Evolutionary conservation across 495 filamentous ascomycete genomes (phyloP), one percentile per base, ranked within the genome.

Genomic region (Usnea hakonensis): DNA sequence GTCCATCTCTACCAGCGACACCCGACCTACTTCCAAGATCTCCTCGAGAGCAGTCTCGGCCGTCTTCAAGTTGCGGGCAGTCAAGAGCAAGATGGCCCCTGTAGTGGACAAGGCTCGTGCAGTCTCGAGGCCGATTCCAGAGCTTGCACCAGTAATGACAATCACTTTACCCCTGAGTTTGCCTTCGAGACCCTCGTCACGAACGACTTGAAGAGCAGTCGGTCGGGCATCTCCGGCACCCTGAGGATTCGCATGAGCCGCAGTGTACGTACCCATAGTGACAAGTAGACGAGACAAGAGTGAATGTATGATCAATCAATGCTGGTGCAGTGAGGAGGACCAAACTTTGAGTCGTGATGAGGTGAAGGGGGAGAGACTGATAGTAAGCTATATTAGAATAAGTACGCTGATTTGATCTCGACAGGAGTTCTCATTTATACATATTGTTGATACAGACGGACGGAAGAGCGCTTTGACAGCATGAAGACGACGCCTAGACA

Each of bases 221-320:
- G 81, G 81, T 19, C 83, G 80, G 17, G 72, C 69, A 70, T 86
- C 82, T 5, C 79, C 78, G n/a, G 76, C 68, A 11, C 83, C 82
- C 55, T 78, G 60, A 36, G 35, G 35, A 11, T 36, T 36, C 17
- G 72, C 72, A 66, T 79, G 75, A 10, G 67, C 68, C 54, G 69
- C 71, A 43, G 74, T 64, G 66, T 83, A 81, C 19, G 28, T n/a
- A 33, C 50, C 50, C 35, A 36, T 36, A 11, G 5, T 36, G 35
- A 36, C 5, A 36, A 36, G 35, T 11, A 36, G 35, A 36, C 11
- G 35, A 36, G 35, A 36, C 11, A 36, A 36, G 35, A 11, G 35
- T 36, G 11, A 5, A 36, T 6, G 35, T 36, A 36, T 5, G 35
- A 36, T 36, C 6, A 36, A 36, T 36, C 35, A 36, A 11, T 36